Evolutionary conservation across 129 eudicot species (phyloP), one percentile per base, ranked within the genome.

Genomic region (Solidago caesia): DNA sequence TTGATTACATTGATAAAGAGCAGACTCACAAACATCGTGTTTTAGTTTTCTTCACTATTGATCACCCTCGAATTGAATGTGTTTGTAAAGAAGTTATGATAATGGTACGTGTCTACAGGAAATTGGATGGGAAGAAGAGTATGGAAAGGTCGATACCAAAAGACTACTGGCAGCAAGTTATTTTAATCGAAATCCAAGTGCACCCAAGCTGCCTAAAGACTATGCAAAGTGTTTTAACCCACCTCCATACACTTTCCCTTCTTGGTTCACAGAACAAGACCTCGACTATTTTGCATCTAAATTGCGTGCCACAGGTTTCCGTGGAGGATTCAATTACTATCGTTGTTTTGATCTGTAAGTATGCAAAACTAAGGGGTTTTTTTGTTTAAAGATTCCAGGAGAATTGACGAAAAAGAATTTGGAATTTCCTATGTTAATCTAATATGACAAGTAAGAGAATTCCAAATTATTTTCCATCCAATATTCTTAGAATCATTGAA

Each of bases 51-150:
- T n/a, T n/a, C n/a, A n/a, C n/a, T n/a, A n/a, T n/a, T n/a, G n/a
- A n/a, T n/a, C n/a, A n/a, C n/a, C n/a, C n/a, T n/a, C n/a, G n/a
- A n/a, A n/a, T n/a, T n/a, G n/a, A n/a, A n/a, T n/a, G n/a, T n/a
- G n/a, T n/a, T n/a, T n/a, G 39, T 29, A 29, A 29, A 29, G 39
- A 29, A 29, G 39, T 29, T 29, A 29, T 29, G 39, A 29, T 29
- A 29, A 29, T 29, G 39, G 39, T 29, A 29, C 39, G 2, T 29
- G 39, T 29, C 39, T 29, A 26, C 75, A 92, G 98, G 86, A 86
- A 75, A 86, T 86, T 44, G 96, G 98, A 57, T 88, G 84, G 9
- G 98, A 92, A 76, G 86, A 85, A 62, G 95, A 88, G 77, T 88
- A 84, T 43, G 87, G 87, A 29, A 85, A 87, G 29, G 87, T 77